These are phyloP conservation scores for Sugiyamaella boreocaroliniensis DNA, from an alignment of 805 yeast species.

Conservation along the genomic window DNA sequence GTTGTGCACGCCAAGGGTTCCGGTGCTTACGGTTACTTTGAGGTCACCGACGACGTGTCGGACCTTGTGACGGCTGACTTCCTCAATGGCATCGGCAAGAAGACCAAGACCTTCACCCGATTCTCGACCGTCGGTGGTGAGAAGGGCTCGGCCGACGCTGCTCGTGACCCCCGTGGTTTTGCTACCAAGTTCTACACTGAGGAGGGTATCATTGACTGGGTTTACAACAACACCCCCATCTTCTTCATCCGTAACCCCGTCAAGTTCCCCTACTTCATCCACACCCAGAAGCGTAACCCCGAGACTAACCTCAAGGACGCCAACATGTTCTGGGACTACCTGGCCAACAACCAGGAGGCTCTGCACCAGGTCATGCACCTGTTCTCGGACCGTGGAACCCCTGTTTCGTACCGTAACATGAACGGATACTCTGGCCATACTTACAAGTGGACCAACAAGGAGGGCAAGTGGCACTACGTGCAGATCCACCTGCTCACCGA, in stretches of 20 bases:
- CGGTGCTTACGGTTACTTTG: constrained; percentile 56
- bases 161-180: constrained; percentile 67
- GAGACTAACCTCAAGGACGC: constrained; percentile 53
- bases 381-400: constrained; percentile 58
- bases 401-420: constrained; percentile 48
- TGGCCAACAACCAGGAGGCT: constrained; percentile 48
- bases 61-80: constrained; percentile 46
- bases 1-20: constrained; percentile 65
- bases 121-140: constrained; percentile 70
- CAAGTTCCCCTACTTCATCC: constrained; percentile 59
- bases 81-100: constrained; percentile 69
- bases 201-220: constrained; percentile 67
- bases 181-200: constrained; percentile 60
- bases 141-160: constrained; percentile 57
- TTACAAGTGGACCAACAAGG: constrained; percentile 47
- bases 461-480: constrained; percentile 47
- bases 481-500: constrained; percentile 50
- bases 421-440: constrained; percentile 63
- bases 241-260: constrained; percentile 59
- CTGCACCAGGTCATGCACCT: constrained; percentile 51
- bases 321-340: constrained; percentile 52
- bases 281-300: constrained; percentile 66
- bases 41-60: constrained; percentile 49
- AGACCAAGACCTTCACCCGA: constrained; percentile 55
- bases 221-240: constrained; percentile 64